These are phyloP conservation scores for Ophiostoma sp. DNA, from an alignment of 2,329 filamentous ascomycete genomes.

Conservation along the genomic window DNA sequence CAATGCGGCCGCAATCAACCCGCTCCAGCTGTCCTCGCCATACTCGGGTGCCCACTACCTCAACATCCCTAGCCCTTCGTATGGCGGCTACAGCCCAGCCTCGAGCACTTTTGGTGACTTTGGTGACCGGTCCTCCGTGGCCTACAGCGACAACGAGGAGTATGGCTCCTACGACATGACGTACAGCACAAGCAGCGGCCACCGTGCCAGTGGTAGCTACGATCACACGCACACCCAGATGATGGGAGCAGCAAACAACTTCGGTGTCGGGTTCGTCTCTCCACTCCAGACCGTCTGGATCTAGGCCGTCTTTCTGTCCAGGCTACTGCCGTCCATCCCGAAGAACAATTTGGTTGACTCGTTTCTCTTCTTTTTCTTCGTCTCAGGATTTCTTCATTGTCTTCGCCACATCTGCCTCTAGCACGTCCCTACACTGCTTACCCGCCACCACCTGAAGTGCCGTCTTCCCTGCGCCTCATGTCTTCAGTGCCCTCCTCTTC, in stretches of 20 bases:
- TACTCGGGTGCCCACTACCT: slow-evolving; percentile 54
- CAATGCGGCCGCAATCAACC: slow-evolving; percentile 43
- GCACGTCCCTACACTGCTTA: slow-evolving; percentile 13
- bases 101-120: slow-evolving; percentile 51
- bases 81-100: slow-evolving; percentile 53
- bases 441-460: slow-evolving; percentile 41
- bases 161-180: slow-evolving; percentile 46
- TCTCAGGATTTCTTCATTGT: slow-evolving; percentile 28
- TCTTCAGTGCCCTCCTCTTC: slow-evolving; percentile 31
- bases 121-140: slow-evolving; percentile 43
- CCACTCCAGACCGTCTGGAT: slow-evolving; percentile 55
- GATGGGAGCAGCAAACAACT: slow-evolving; percentile 43
- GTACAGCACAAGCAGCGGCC: slow-evolving; percentile 34
- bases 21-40: slow-evolving; percentile 50
- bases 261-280: slow-evolving; percentile 57
- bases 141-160: slow-evolving; percentile 59
- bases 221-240: slow-evolving; percentile 40
- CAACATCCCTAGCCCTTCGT: slow-evolving; percentile 57
- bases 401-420: slow-evolving; percentile 22
- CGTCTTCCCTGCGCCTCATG: slow-evolving; percentile 33
- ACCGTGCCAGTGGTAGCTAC: slow-evolving; percentile 29
- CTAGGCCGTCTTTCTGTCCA: slow-evolving; percentile 32
- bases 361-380: slow-evolving; percentile 35
- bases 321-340: slow-evolving; percentile 27
- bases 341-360: slow-evolving; percentile 26